phyloP scores from a whole-genome alignment of 2,329 filamentous ascomycete genomes.

The Emmonsiellopsis sp. region DNA sequence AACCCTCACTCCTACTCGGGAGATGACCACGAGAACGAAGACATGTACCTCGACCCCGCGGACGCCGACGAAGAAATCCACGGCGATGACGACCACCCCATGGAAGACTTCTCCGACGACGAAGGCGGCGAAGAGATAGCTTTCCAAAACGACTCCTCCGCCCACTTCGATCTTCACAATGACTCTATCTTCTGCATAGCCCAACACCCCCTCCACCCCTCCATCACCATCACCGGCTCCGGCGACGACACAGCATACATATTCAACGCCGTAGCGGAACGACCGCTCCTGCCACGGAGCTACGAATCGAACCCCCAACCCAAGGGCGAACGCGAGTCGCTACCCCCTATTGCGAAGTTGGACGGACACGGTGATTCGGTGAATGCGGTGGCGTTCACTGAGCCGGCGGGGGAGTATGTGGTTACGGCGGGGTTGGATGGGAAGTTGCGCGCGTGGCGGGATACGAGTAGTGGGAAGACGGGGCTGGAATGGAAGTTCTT shows the following conservation, averaged over 20 bases:
- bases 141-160: constrained; percentile 84
- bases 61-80: constrained; percentile 71
- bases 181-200: constrained; percentile 94
- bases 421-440: constrained; percentile 87
- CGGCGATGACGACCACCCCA: constrained; percentile 62
- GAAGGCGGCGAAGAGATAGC: constrained; percentile 58
- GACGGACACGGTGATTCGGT: constrained; percentile 91
- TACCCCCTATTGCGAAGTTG: constrained; percentile 62
- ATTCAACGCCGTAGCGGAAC: constrained; percentile 61
- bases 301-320: constrained; percentile 60
- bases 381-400: constrained; percentile 75
- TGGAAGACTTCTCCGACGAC: constrained; percentile 67
- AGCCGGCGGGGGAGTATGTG: constrained; percentile 72
- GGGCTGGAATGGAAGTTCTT: constrained; percentile 56
- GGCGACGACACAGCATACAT: constrained; percentile 81
- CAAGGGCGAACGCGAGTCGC: constrained; percentile 48
- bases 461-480: constrained; percentile 36
- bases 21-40: constrained; percentile 49
- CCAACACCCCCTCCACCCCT: constrained; percentile 71
- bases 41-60: constrained; percentile 65
- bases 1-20: constrained; percentile 17
- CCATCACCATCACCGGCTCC: constrained; percentile 80
- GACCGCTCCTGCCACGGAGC: constrained; percentile 64
- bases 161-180: constrained; percentile 82
- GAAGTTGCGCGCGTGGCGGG: constrained; percentile 62